phyloP scores from a whole-genome alignment of 2,329 filamentous ascomycete species.

The Fusarium nelsonii region DNA sequence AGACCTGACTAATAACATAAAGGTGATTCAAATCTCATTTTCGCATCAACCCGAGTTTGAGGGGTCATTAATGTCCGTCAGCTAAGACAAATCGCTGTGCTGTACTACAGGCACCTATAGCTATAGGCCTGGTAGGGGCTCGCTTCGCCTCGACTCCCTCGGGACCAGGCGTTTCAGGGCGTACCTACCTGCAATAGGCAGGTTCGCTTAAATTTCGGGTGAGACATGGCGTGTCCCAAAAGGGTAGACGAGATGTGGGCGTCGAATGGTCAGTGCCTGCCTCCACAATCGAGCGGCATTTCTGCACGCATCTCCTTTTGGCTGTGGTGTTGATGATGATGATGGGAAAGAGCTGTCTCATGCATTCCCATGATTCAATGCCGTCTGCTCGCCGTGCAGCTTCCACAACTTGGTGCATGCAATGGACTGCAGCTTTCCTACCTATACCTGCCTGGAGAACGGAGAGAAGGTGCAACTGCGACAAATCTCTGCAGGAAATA shows the following conservation, averaged over 20 bases:
- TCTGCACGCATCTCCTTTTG: constrained; percentile 39
- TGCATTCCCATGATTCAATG: constrained; percentile 38
- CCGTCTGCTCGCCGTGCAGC: constrained; percentile 9
- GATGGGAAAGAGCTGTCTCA: constrained; percentile 39
- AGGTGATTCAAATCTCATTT: constrained; percentile 4
- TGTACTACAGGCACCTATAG: neutral
- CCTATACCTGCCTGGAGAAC: neutral
- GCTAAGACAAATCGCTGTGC: constrained; percentile 5
- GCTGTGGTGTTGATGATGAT: constrained; percentile 12
- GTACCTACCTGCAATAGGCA: neutral
- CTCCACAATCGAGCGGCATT: constrained; percentile 27
- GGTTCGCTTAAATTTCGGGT: constrained; percentile 34
- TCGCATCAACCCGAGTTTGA: constrained; percentile 7
- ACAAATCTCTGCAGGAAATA: neutral
- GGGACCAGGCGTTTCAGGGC: constrained; percentile 27
- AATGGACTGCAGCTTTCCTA: neutral
- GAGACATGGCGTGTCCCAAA: constrained; percentile 31
- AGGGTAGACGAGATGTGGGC: constrained; percentile 19
- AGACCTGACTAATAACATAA: constrained; percentile 3
- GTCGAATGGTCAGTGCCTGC: constrained; percentile 5
- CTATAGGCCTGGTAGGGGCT: constrained; percentile 11
- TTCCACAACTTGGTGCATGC: constrained; percentile 3
- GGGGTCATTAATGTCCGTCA: neutral
- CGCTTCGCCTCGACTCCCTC: constrained; percentile 4
- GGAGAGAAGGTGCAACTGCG: neutral